Evolutionary conservation across 768 basidiomycete species (phyloP).

Genomic region (Leccinum incarnatum): DNA sequence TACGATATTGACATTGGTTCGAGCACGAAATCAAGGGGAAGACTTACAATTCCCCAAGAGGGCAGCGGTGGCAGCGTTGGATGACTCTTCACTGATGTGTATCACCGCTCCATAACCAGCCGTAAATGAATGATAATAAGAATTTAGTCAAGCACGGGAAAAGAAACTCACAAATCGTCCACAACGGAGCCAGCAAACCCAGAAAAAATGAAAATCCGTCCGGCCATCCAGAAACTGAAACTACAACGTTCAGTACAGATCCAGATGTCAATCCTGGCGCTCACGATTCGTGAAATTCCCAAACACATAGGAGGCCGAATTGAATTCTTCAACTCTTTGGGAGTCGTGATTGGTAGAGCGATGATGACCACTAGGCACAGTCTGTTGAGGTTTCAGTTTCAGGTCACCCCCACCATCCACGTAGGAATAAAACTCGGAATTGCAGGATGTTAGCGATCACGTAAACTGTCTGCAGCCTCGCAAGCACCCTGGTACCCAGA

Average conservation of each 20-base stretch:
- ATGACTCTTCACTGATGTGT: conserved; percentile 52
- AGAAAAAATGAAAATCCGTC: conserved; percentile 47
- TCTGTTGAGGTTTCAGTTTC: conserved; percentile 2
- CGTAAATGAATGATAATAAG: conserved; percentile 1
- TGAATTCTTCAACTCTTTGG: conserved; percentile 47
- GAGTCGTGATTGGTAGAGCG: conserved; percentile 60
- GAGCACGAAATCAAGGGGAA: not conserved
- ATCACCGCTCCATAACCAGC: conserved; percentile 48
- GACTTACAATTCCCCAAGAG: conserved; percentile 54
- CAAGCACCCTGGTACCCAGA: conserved; percentile 59
- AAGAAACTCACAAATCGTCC: conserved; percentile 37
- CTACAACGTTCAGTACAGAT: not conserved
- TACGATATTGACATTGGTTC: not conserved
- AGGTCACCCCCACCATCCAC: not conserved
- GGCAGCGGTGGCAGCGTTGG: conserved; percentile 51
- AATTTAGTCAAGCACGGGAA: not conserved
- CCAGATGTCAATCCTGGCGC: conserved; percentile 2
- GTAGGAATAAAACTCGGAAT: conserved; percentile 1
- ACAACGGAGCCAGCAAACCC: conserved; percentile 45
- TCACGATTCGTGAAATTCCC: conserved; percentile 57
- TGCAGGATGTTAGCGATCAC: conserved; percentile 40
- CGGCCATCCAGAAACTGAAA: conserved; percentile 40
- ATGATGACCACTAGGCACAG: conserved; percentile 40
- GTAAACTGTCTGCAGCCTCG: conserved; percentile 58
- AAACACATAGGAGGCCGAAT: conserved; percentile 58